Evolutionary conservation across 495 filamentous ascomycete species (phyloP), one percentile per base, ranked within the genome.

Genomic region (Monascus purpureus): DNA sequence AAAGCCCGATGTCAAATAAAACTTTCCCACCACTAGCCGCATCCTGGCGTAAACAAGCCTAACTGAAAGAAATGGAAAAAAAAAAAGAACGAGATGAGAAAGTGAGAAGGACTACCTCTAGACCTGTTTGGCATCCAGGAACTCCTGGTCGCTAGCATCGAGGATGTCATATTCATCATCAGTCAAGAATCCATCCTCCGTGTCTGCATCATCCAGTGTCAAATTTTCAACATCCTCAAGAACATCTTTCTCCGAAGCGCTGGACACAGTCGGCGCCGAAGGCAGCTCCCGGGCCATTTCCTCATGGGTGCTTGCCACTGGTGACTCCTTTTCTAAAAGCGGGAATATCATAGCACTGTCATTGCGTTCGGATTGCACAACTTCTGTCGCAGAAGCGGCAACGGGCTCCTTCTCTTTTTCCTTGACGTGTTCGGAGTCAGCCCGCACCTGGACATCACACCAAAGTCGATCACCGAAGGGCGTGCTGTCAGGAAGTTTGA

Each of bases 161-260:
- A 96, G 76, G 39, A 96, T 79, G 41, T 97, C 90, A 45, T 94
- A 97, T 60, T 97, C 90, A 45, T 96, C 90, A 42, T 97, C 90
- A 8, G 92, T 95, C 57, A 92, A 54, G 66, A 92, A 94, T 6
- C 75, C 80, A 31, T 61, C 55, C n/a, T 65, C 61, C 7, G 64
- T 62, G 12, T 57, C 65, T 8, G 70, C 68, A 26, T 82, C 82
- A 13, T 65, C 65, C 14, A 73, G 43, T 49, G 76, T 79, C 28
- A 71, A 43, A 43, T 63, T 72, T 45, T 83, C 80, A 29, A 81
- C 67, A 22, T 84, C 80, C 13, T 84, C 76, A 1, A 63, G 46
- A 7, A 77, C 44, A 32, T 75, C 71, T 25, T 54, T 55, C 29
- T 68, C 70, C n/a, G 61, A 70, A 9, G 48, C 37, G 17, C 42